These are phyloP conservation scores for Goniomonas avonlea DNA, from an alignment of 78 protist genomes.

Conservation along the genomic window DNA sequence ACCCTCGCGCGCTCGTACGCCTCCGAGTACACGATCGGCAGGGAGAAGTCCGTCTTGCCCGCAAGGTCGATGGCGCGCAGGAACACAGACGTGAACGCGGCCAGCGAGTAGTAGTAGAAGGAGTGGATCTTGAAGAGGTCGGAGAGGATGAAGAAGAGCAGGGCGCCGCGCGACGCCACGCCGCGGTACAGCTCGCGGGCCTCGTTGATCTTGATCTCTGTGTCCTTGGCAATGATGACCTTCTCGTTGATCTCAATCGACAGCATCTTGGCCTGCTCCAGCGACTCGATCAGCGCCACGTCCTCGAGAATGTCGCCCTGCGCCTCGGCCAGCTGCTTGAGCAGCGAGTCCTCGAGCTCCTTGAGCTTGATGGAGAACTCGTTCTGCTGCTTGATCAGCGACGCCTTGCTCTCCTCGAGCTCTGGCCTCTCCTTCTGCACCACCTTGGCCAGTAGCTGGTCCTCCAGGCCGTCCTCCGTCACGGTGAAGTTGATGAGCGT, in stretches of 20 bases:
- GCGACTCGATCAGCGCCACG: conserved; percentile 49
- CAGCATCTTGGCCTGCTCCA: conserved; percentile 40
- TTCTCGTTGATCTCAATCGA: conserved; percentile 36
- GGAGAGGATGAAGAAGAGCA: conserved; percentile 48
- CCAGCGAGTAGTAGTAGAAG: conserved; percentile 68
- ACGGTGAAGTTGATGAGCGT: conserved; percentile 57
- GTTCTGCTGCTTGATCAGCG: conserved; percentile 28
- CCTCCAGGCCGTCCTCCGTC: conserved; percentile 56
- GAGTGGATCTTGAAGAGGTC: conserved; percentile 38
- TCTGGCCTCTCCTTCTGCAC: conserved; percentile 55
- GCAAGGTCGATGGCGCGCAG: conserved; percentile 37
- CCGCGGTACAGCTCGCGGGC: conserved; percentile 51
- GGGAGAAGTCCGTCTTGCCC: conserved; percentile 8
- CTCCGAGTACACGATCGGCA: no score
- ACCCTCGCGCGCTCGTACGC: no score
- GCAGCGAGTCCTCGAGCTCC: conserved; percentile 48
- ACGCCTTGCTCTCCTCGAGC: conserved; percentile 36
- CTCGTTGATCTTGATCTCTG: conserved; percentile 33
- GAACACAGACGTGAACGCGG: conserved; percentile 57
- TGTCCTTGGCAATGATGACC: conserved; percentile 13
- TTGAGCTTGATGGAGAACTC: conserved; percentile 21
- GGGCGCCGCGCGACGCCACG: conserved; percentile 51
- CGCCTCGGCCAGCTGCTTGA: conserved; percentile 35
- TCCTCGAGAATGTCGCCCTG: conserved; percentile 44
- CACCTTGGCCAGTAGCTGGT: conserved; percentile 51